phyloP scores from a whole-genome alignment of 2,329 filamentous ascomycete genomes.

The Scolecobasidium constrictum region DNA sequence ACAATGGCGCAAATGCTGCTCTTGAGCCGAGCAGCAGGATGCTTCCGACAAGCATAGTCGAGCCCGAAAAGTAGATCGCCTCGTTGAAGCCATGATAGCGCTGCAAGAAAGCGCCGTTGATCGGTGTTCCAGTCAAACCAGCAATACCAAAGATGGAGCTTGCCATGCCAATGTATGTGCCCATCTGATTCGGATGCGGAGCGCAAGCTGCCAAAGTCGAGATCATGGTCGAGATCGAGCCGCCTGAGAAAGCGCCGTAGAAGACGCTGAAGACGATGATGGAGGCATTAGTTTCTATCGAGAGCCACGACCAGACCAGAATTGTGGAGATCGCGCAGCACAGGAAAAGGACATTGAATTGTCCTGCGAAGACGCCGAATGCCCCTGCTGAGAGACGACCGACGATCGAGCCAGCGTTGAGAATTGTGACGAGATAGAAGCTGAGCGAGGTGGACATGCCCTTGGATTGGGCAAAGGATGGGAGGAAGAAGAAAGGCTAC shows the following conservation, averaged over 20 bases:
- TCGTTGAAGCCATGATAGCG: constrained; percentile 1
- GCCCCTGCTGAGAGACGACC: constrained; percentile 29
- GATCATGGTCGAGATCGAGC: constrained; percentile 29
- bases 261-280: constrained; percentile 26
- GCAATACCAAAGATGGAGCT: neutral
- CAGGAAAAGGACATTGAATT: constrained; percentile 24
- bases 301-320: constrained; percentile 26
- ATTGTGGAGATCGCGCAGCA: constrained; percentile 22
- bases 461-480: neutral
- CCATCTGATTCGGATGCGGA: neutral
- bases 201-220: constrained; percentile 9
- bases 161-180: constrained; percentile 3
- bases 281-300: constrained; percentile 21
- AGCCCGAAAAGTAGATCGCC: neutral
- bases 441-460: neutral
- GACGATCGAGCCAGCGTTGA: constrained; percentile 31
- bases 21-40: neutral
- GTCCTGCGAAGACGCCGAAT: constrained; percentile 27
- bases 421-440: constrained; percentile 32
- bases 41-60: neutral
- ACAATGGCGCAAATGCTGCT: neutral
- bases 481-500: neutral
- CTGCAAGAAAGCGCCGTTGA: constrained; percentile 1
- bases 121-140: constrained; percentile 1
- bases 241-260: constrained; percentile 33